Evolutionary conservation across 176 grass and related monocot species (phyloP).

Genomic region (Eremochloa ophiuroides): DNA sequence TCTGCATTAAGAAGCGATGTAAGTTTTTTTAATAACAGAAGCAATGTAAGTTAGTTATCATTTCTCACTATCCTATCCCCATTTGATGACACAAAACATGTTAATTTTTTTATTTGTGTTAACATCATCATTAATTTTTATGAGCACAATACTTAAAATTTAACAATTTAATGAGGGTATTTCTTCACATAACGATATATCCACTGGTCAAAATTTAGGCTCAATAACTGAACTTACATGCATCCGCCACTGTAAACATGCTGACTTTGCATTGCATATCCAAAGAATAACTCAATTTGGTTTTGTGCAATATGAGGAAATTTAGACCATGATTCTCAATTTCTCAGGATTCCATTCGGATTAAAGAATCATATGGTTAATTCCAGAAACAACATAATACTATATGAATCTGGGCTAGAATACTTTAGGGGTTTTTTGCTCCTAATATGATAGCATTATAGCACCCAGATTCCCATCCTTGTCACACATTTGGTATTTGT

Average conservation of each 20-base stretch:
- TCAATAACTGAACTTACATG: neutral
- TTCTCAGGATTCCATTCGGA: conserved; percentile 5
- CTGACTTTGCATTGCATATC: conserved; percentile 1
- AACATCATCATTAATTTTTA: neutral
- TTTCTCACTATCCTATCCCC: conserved; percentile 5
- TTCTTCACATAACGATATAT: neutral
- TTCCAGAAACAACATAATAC: neutral
- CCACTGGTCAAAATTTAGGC: neutral
- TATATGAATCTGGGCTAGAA: conserved; percentile 9
- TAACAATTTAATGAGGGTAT: neutral
- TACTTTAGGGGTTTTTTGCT: neutral
- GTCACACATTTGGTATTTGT: neutral
- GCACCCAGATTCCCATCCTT: neutral
- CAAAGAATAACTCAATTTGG: neutral
- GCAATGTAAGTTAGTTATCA: conserved; percentile 23
- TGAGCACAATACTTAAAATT: neutral
- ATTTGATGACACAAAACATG: neutral
- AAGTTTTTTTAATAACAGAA: too few relatives aligned
- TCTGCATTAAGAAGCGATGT: conserved; percentile 72
- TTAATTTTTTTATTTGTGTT: conserved; percentile 9
- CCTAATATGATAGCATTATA: neutral
- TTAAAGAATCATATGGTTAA: neutral
- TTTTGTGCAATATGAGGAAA: conserved; percentile 15
- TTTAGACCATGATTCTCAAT: neutral
- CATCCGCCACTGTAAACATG: neutral